phyloP scores from a whole-genome alignment of 257 asterid species.

The Phtheirospermum japonicum region DNA sequence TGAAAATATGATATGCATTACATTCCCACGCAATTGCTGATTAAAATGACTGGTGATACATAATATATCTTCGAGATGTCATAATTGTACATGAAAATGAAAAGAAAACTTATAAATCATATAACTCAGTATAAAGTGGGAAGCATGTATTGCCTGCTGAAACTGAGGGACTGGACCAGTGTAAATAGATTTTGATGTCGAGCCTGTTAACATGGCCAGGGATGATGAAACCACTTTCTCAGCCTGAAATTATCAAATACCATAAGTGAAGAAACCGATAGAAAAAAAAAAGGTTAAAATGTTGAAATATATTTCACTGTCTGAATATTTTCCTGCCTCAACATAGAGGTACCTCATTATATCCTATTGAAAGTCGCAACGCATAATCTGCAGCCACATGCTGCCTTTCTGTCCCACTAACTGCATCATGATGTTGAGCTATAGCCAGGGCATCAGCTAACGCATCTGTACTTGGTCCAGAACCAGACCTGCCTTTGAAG shows the following conservation, averaged over 20 bases:
- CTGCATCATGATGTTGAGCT: slow-evolving; percentile 85
- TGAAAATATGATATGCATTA: slow-evolving; percentile 5
- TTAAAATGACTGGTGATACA: slow-evolving; percentile 21
- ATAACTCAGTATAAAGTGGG: slow-evolving; percentile 20
- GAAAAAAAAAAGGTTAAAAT: slow-evolving; percentile 15
- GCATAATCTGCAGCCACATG: slow-evolving; percentile 87
- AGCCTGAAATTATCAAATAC: slow-evolving; percentile 49
- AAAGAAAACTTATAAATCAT: slow-evolving; percentile 5
- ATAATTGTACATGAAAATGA: neutral
- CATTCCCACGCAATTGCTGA: slow-evolving; percentile 8
- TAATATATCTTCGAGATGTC: slow-evolving; percentile 25
- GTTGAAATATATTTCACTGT: slow-evolving; percentile 12
- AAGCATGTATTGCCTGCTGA: slow-evolving; percentile 62
- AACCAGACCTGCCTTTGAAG: slow-evolving; percentile 49
- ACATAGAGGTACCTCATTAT: slow-evolving; percentile 46
- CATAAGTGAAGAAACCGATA: slow-evolving; percentile 21
- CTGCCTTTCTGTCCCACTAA: slow-evolving; percentile 73
- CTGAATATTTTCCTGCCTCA: slow-evolving; percentile 16
- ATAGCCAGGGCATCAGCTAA: slow-evolving; percentile 81
- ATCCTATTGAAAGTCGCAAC: slow-evolving; percentile 64
- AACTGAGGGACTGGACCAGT: slow-evolving; percentile 42
- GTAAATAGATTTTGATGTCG: slow-evolving; percentile 31
- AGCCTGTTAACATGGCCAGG: slow-evolving; percentile 53
- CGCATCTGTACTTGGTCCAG: slow-evolving; percentile 57
- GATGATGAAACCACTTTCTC: slow-evolving; percentile 75